phyloP scores from a whole-genome alignment of 345 rosid genomes.

The Corchorus capsularis region DNA sequence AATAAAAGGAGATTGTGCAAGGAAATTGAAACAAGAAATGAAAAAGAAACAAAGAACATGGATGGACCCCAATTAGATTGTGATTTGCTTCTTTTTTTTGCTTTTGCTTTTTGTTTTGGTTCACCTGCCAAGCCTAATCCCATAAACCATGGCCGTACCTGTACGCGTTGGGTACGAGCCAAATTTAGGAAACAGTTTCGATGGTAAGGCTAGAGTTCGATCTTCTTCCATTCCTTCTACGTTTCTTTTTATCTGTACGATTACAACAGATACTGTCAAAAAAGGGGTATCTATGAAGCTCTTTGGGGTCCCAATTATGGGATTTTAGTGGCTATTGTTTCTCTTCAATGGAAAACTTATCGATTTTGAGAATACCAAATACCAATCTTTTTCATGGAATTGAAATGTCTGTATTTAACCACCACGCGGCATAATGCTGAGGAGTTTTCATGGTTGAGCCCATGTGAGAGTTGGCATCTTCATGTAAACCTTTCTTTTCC shows the following conservation, averaged over 20 bases:
- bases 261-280: slow-evolving; percentile 1
- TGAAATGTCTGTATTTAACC: neutral
- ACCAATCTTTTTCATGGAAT: neutral
- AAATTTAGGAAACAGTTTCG: no score
- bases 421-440: neutral
- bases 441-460: neutral
- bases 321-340: neutral
- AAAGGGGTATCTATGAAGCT: neutral
- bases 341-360: neutral
- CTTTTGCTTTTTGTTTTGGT: neutral
- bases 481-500: neutral
- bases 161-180: neutral
- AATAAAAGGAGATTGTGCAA: neutral
- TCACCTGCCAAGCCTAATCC: neutral
- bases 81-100: neutral
- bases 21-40: neutral
- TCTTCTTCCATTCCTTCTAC: neutral
- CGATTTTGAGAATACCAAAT: neutral
- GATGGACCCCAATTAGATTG: slow-evolving; percentile 1
- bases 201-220: neutral
- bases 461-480: slow-evolving; percentile 17
- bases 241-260: neutral
- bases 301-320: neutral
- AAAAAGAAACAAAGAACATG: slow-evolving; percentile 1
- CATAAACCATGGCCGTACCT: neutral